A percentile compares a stretch with the other conserved stretches of the same genome.
Conservation (phyloP, 441 rosid species). For the Populus hybrid region DNA sequence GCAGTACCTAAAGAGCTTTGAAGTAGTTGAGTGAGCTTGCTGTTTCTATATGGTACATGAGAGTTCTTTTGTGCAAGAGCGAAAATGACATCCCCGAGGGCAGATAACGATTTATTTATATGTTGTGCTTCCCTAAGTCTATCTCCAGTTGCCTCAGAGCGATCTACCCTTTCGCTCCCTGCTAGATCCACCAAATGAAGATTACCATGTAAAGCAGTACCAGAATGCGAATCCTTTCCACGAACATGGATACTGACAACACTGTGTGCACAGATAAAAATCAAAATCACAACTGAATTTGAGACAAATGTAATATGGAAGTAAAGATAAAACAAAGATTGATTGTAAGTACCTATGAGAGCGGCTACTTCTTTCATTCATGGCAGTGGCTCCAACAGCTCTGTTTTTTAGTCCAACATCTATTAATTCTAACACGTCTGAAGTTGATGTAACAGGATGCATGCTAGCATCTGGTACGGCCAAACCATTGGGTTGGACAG, state of each 20-base stretch:
- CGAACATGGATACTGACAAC: slow-evolving; percentile 82
- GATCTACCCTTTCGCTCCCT: slow-evolving; percentile 93
- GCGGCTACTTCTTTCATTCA: slow-evolving; percentile 96
- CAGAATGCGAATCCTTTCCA: slow-evolving; percentile 68
- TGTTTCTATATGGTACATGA: slow-evolving; percentile 91
- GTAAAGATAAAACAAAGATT: not conserved
- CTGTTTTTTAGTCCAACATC: slow-evolving; percentile 74
- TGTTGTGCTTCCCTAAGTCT: slow-evolving; percentile 91
- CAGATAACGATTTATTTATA: slow-evolving; percentile 90
- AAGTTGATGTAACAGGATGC: slow-evolving; percentile 70
- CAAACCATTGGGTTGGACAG: slow-evolving; percentile 78
- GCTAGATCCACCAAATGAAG: slow-evolving; percentile 93
- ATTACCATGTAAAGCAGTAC: slow-evolving; percentile 65
- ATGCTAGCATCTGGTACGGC: slow-evolving; percentile 97
- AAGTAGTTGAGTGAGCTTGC: slow-evolving; percentile 98
- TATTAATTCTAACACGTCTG: slow-evolving; percentile 85
- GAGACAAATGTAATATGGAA: not conserved
- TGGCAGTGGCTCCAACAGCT: slow-evolving; percentile 87
- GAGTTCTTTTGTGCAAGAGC: slow-evolving; percentile 84
- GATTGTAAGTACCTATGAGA: slow-evolving; percentile 64
- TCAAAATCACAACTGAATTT: not conserved
- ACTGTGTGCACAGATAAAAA: slow-evolving; percentile 38
- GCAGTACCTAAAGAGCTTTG: slow-evolving; percentile 83
- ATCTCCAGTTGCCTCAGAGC: slow-evolving; percentile 93
- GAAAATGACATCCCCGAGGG: slow-evolving; percentile 93